Conservation (phyloP, 208 protist species). For the Naegleria fowleri region DNA sequence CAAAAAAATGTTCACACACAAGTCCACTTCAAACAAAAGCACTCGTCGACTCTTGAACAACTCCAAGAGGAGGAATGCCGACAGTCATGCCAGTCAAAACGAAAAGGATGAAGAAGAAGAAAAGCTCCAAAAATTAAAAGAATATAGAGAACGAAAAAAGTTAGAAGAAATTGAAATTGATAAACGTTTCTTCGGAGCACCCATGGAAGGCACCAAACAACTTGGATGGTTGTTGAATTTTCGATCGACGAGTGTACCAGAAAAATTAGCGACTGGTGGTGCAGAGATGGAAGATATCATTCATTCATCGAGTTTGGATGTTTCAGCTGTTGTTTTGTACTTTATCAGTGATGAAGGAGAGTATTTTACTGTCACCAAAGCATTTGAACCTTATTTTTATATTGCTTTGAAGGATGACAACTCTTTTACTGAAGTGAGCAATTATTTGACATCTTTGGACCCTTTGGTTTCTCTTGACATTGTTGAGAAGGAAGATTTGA, state of each 20-base stretch:
- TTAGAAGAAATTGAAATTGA: constrained; percentile 5
- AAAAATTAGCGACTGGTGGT: background rate
- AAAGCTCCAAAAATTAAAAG: background rate
- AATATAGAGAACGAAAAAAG: background rate
- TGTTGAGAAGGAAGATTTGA: constrained; percentile 89
- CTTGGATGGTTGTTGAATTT: constrained; percentile 3
- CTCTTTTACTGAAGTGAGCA: constrained; percentile 87
- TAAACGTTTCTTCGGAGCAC: background rate
- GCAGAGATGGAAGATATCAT: background rate
- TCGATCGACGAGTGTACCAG: background rate
- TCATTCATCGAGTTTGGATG: background rate
- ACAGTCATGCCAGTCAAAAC: background rate
- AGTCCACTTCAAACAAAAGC: background rate
- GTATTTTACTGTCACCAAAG: constrained; percentile 53
- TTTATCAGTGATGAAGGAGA: constrained; percentile 61
- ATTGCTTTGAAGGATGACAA: constrained; percentile 50
- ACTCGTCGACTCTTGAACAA: background rate
- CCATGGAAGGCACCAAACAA: background rate
- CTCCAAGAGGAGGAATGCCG: background rate
- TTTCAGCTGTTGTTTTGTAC: constrained; percentile 58
- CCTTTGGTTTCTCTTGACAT: constrained; percentile 67
- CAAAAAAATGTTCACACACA: constrained; percentile 2
- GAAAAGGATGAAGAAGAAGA: background rate
- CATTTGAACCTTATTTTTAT: constrained; percentile 69
- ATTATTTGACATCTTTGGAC: constrained; percentile 78